phyloP scores from a whole-genome alignment of 768 basidiomycete genomes.

The Cytidiella melzeri region DNA sequence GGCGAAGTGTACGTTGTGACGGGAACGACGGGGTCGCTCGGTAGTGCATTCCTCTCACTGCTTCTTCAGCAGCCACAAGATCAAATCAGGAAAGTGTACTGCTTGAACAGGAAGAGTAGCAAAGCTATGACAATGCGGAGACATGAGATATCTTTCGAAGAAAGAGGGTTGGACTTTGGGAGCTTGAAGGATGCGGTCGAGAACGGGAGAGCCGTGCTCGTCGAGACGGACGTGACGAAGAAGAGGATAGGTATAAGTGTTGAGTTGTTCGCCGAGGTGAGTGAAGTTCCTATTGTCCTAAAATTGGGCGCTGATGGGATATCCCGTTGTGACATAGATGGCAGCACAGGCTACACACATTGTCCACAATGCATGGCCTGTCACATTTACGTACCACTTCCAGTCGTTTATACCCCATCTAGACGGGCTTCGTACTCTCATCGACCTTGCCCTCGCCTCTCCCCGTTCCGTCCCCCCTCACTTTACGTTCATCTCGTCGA shows the following conservation, averaged over 20 bases:
- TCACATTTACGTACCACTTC: constrained; percentile 29
- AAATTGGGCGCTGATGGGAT: neutral
- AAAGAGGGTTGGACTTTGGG: constrained; percentile 19
- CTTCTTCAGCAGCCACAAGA: constrained; percentile 12
- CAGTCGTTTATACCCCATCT: constrained; percentile 26
- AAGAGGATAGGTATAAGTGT: constrained; percentile 23
- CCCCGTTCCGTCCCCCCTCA: constrained; percentile 21
- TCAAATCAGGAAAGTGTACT: constrained; percentile 19
- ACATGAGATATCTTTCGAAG: constrained; percentile 24
- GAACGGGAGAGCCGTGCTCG: constrained; percentile 25
- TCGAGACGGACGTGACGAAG: constrained; percentile 26
- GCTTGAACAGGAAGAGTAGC: constrained; percentile 20
- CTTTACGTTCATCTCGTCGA: constrained; percentile 31
- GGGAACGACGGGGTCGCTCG: constrained; percentile 29
- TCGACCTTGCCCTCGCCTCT: constrained; percentile 32
- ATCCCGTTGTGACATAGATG: neutral
- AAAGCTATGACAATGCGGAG: constrained; percentile 15
- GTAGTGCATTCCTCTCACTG: constrained; percentile 21
- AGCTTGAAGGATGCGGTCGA: constrained; percentile 11
- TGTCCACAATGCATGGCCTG: constrained; percentile 28
- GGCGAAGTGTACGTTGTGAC: constrained; percentile 24
- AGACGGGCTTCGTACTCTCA: constrained; percentile 25
- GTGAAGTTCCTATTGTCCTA: neutral
- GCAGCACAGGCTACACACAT: neutral
- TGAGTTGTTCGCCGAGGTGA: constrained; percentile 24